A percentile compares a stretch with the other conserved stretches of the same genome.
These are phyloP conservation scores for Talaromyces sp. DNA, from an alignment of 2,329 filamentous ascomycete genomes.

Conservation along the genomic window DNA sequence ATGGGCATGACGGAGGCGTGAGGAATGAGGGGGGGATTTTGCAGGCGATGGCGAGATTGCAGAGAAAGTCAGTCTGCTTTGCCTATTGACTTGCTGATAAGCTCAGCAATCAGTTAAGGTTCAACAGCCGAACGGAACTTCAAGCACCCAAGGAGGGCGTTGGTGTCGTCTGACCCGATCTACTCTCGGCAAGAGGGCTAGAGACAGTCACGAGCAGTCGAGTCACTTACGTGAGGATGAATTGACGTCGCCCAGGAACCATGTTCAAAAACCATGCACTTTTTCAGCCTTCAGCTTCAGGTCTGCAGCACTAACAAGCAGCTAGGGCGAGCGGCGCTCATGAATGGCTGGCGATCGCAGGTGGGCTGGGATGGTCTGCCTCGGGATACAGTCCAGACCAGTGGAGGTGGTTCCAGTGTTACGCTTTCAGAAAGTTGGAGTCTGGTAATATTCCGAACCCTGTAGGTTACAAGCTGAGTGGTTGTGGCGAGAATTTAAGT, in stretches of 20 bases:
- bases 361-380: slow-evolving; percentile 6
- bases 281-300: neutral
- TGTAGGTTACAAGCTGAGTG: neutral
- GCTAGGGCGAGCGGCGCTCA: neutral
- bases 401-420: neutral
- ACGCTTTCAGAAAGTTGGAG: neutral
- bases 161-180: neutral
- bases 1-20: slow-evolving; percentile 15
- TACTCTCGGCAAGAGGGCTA: neutral
- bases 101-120: neutral
- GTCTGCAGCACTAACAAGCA: slow-evolving; percentile 3
- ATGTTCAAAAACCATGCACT: neutral
- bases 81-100: neutral
- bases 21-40: neutral
- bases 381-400: slow-evolving; percentile 12
- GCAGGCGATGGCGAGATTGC: slow-evolving; percentile 4
- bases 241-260: neutral
- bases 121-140: neutral
- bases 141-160: slow-evolving; percentile 1
- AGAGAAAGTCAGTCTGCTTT: neutral
- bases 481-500: neutral
- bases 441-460: neutral
- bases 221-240: neutral
- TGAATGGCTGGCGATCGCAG: slow-evolving; percentile 9
- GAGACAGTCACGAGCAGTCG: neutral